Evolutionary conservation across 2,329 filamentous ascomycete genomes (phyloP), one percentile per base, ranked within the genome.

Genomic region (Lojkania enalia): DNA sequence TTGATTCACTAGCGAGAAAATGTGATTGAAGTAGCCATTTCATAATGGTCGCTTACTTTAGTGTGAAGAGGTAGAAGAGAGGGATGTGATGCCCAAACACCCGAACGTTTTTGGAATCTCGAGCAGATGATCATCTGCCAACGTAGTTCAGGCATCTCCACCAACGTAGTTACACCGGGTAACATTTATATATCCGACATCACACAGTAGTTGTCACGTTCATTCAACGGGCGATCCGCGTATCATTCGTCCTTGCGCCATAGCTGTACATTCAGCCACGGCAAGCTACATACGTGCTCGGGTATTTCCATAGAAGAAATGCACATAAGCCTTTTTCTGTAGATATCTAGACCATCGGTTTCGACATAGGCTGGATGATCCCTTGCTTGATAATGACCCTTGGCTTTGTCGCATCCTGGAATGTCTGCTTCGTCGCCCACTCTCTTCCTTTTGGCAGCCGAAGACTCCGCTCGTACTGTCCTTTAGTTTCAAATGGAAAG

Each of bases 341-440:
- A 6, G 25, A 31, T 16, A 14, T 27, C 43, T 69, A 81, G 25
- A 79, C 66, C 56, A 80, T 64, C 14, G 92, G 92, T 74, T 87
- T 91, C 46, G 86, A 83, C 81, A 99, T 88, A 30, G 94, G 88
- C 60, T 83, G 81, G 71, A 99, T 94, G 70, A 99, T 90, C 35
- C 94, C 94, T 73, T 91, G 88, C 77, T 95, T 96, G 69, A 96
- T 76, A 69, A 97, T 77, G 55, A 97, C 81, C 60, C 90, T 83
- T 46, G 94, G 94, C 80, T 92, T 95, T 48, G 88, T 95, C 49
- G 82, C 82, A 58, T 87, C 83, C 76, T 97, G 91, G 79, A 94
- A 94, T 12, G 87, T 90, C 75, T 90, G 84, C 80, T 96, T 96
- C n/a, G 92, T 97, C 57, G 85, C 84, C 91, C 92, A 99, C 71